These are phyloP conservation scores for Ophiobolus disseminans DNA, from an alignment of 2,329 filamentous ascomycete species.

Conservation along the genomic window DNA sequence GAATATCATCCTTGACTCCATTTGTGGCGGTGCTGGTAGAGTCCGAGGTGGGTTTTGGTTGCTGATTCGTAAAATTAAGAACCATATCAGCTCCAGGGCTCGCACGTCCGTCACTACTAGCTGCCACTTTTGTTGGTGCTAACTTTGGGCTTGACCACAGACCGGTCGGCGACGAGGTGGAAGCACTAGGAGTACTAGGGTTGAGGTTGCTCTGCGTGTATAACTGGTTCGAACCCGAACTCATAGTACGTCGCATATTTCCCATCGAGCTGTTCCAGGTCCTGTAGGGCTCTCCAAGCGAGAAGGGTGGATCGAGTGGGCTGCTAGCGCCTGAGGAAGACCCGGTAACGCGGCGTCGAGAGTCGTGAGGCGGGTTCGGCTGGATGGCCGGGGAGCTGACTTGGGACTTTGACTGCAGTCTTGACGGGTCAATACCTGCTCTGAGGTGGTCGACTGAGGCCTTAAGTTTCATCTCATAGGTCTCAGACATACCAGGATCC, in stretches of 20 bases:
- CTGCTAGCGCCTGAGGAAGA: constrained; percentile 30
- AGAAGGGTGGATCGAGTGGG: constrained; percentile 39
- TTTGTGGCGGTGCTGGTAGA: constrained; percentile 13
- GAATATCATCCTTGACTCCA: constrained; percentile 4
- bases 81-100: constrained; percentile 44
- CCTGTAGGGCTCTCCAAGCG: constrained; percentile 37
- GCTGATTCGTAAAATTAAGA: constrained; percentile 38
- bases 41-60: constrained; percentile 14
- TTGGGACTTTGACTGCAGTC: constrained; percentile 24
- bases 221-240: constrained; percentile 36
- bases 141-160: constrained; percentile 49
- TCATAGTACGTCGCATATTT: constrained; percentile 50
- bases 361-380: constrained; percentile 34
- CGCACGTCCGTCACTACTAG: constrained; percentile 22
- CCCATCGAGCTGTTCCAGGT: constrained; percentile 49
- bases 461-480: constrained; percentile 77
- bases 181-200: too few relatives aligned
- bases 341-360: constrained; percentile 29
- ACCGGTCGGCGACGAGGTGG: constrained; percentile 37
- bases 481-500: constrained; percentile 57
- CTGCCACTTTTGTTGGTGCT: neutral
- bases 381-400: constrained; percentile 40
- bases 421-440: constrained; percentile 54
- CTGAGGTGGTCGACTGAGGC: constrained; percentile 78
- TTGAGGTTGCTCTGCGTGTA: constrained; percentile 25